These are phyloP conservation scores for Capronia epimyces DNA, from an alignment of 2,329 filamentous ascomycete genomes.

Conservation along the genomic window DNA sequence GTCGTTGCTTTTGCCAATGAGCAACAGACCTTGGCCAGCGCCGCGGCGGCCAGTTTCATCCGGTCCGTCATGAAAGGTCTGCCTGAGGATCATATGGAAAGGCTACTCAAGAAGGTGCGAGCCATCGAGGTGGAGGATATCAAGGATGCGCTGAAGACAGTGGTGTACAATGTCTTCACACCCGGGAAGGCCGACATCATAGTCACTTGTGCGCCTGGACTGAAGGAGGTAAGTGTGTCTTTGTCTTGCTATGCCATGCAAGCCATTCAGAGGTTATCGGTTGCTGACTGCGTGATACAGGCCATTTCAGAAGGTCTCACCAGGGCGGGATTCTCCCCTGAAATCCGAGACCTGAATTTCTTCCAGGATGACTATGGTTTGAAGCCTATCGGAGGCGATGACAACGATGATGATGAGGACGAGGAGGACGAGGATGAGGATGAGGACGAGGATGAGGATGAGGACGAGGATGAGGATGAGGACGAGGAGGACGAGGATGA, in stretches of 20 bases:
- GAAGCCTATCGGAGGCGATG: slow-evolving; percentile 56
- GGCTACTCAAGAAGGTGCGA: slow-evolving; percentile 70
- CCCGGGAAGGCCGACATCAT: slow-evolving; percentile 77
- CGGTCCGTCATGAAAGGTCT: slow-evolving; percentile 72
- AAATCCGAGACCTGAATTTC: slow-evolving; percentile 65
- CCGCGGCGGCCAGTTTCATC: slow-evolving; percentile 78
- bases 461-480: slow-evolving; percentile 45
- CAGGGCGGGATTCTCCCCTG: slow-evolving; percentile 69
- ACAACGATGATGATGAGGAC: slow-evolving; percentile 56
- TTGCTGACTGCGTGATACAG: slow-evolving; percentile 42
- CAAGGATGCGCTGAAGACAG: slow-evolving; percentile 63
- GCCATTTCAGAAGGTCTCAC: slow-evolving; percentile 69
- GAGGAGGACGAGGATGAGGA: slow-evolving; percentile 49
- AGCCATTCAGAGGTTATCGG: slow-evolving; percentile 9
- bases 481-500: slow-evolving; percentile 46
- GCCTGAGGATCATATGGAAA: slow-evolving; percentile 69
- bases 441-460: slow-evolving; percentile 42
- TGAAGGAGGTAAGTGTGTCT: slow-evolving; percentile 66
- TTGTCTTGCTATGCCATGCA: neutral
- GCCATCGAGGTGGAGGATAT: slow-evolving; percentile 72
- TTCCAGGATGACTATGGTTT: slow-evolving; percentile 91
- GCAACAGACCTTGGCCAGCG: slow-evolving; percentile 75
- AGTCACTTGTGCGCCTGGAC: slow-evolving; percentile 77
- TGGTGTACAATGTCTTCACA: slow-evolving; percentile 74
- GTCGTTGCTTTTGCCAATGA: slow-evolving; percentile 83